A percentile compares a stretch with the other conserved stretches of the same genome.
Conservation (phyloP, 352 stramenopile species). For the Pythium dissimile region DNA sequence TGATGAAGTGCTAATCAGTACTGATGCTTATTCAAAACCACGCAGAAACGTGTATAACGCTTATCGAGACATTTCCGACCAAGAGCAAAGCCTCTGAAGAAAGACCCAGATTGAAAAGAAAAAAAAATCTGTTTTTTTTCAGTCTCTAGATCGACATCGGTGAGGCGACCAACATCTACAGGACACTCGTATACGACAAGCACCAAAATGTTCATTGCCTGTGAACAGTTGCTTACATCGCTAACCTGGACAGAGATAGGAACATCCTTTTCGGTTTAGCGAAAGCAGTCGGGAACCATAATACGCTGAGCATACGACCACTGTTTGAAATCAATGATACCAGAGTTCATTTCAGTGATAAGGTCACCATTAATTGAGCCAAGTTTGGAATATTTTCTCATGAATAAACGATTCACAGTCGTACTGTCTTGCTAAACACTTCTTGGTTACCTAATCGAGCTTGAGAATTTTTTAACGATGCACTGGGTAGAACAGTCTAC, state of each 20-base stretch:
- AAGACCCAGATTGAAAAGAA: too few relatives aligned
- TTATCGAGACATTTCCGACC: too few relatives aligned
- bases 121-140: too few relatives aligned
- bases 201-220: conserved; percentile 6
- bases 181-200: conserved; percentile 3
- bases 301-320: conserved; percentile 17
- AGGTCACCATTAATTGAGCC: conserved; percentile 23
- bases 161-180: conserved; percentile 5
- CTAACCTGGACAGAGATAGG: neutral
- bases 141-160: too few relatives aligned
- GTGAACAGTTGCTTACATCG: conserved; percentile 6
- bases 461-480: conserved; percentile 16
- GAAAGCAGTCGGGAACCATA: conserved; percentile 17
- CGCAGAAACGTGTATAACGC: too few relatives aligned
- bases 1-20: too few relatives aligned
- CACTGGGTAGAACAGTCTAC: conserved; percentile 21
- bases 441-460: conserved; percentile 26
- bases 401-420: conserved; percentile 20
- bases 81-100: too few relatives aligned
- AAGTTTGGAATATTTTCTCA: conserved; percentile 19
- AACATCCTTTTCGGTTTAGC: conserved; percentile 7
- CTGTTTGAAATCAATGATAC: conserved; percentile 21
- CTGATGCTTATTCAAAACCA: too few relatives aligned
- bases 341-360: conserved; percentile 13
- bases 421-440: conserved; percentile 26